Evolutionary conservation across 2,329 filamentous ascomycete species (phyloP).

Genomic region (Alternaria sp.): DNA sequence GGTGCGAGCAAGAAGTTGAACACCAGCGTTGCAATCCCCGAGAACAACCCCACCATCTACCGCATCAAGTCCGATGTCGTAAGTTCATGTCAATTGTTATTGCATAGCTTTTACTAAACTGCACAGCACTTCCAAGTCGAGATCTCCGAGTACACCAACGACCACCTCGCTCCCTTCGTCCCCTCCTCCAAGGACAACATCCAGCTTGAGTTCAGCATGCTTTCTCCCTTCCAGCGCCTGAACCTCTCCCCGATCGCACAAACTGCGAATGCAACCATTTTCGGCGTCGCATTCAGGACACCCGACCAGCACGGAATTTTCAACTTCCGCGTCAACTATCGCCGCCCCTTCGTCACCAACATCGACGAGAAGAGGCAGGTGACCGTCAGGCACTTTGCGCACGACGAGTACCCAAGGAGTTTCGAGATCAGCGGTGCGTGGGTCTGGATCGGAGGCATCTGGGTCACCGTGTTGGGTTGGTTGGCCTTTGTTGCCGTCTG

Average conservation of each 20-base stretch:
- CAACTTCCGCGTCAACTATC: slow-evolving; percentile 98
- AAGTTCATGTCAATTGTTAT: slow-evolving; percentile 56
- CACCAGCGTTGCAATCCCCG: slow-evolving; percentile 51
- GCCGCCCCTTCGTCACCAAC: slow-evolving; percentile 88
- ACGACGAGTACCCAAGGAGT: slow-evolving; percentile 94
- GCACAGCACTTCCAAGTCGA: slow-evolving; percentile 83
- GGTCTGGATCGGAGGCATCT: slow-evolving; percentile 93
- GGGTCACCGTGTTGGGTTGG: slow-evolving; percentile 84
- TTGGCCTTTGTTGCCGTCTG: slow-evolving; percentile 85
- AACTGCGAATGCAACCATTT: slow-evolving; percentile 75
- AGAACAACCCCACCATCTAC: slow-evolving; percentile 85
- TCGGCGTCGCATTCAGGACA: slow-evolving; percentile 77
- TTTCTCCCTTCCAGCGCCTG: slow-evolving; percentile 95
- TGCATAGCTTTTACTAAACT: slow-evolving; percentile 14
- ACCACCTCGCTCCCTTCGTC: slow-evolving; percentile 78
- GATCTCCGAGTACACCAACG: slow-evolving; percentile 82
- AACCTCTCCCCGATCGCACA: slow-evolving; percentile 67
- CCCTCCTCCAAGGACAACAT: slow-evolving; percentile 75
- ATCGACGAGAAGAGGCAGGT: slow-evolving; percentile 95
- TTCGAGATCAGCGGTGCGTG: slow-evolving; percentile 90
- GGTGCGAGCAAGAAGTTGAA: slow-evolving; percentile 60
- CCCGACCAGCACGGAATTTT: slow-evolving; percentile 99
- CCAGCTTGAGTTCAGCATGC: slow-evolving; percentile 98
- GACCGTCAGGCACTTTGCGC: slow-evolving; percentile 93
- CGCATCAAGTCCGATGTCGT: slow-evolving; percentile 97